Evolutionary conservation across 2,329 filamentous ascomycete genomes (phyloP), one percentile per base, ranked within the genome.

Genomic region (Fusarium devonianum): DNA sequence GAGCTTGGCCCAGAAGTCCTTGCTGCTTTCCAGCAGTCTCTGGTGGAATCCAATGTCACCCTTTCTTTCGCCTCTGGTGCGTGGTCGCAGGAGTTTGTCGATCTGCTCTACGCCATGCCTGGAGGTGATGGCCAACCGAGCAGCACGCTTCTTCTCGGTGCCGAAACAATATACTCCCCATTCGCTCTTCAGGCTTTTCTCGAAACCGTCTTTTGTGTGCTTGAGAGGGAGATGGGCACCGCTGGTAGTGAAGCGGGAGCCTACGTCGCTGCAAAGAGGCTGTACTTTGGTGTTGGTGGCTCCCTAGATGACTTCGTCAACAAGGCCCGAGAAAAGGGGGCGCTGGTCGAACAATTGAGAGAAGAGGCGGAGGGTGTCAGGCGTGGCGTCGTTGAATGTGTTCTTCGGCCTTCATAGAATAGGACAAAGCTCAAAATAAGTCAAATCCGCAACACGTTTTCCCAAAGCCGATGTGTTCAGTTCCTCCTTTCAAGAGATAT

Each of bases 231-330:
- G 38, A 46, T 53, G 23, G 23, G 37, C 4, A 45, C 48, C 2
- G 59, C 66, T 3, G 66, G 67, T 4, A 75, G 77, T 39, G 73
- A 75, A 40, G 82, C 84, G 0, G 81, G 80, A 37, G 85, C 87
- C 1, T 74, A 91, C 14, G 80, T 93, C 5, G 89, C 82, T 3
- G 90, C 90, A 1, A 94, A 94, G 74, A 82, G 84, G 58, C 78
- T 92, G 9, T 94, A 94, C 71, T 94, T 94, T 71, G 90, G 90
- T 3, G 90, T 94, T 5, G 90, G 90, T 0, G 90, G 90, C 0
- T 92, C 89, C 14, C 79, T 94, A 16, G 87, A 91, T 67, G 89
- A 89, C 58, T 90, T 94, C 61, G 74, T 86, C 36, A 71, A 76
- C 39, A 75, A 73, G 55, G 79, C 83, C 30, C 73, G 73, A 44